Evolutionary conservation across 2,329 filamentous ascomycete species (phyloP).

Genomic region (Phoma herbarum): DNA sequence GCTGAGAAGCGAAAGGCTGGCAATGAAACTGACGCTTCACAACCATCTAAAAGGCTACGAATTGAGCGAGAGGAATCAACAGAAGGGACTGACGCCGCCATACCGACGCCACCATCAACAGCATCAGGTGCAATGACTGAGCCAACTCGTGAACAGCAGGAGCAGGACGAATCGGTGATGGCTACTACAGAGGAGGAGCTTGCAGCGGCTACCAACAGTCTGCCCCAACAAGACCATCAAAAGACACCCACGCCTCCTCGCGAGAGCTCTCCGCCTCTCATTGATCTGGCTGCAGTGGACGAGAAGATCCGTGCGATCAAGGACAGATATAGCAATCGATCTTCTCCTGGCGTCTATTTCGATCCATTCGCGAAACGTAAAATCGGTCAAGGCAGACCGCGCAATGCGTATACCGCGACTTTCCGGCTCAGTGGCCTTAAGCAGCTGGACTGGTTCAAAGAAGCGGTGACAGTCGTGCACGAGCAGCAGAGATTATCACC

Average conservation of each 20-base stretch:
- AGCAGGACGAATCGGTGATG: not conserved
- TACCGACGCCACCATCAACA: slow-evolving; percentile 3
- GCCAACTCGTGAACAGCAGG: not conserved
- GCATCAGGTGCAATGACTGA: not conserved
- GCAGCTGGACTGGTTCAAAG: slow-evolving; percentile 48
- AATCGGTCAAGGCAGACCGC: slow-evolving; percentile 51
- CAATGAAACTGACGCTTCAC: not conserved
- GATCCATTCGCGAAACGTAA: slow-evolving; percentile 56
- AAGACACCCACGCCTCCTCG: not conserved
- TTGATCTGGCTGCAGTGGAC: slow-evolving; percentile 4
- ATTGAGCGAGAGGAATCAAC: not conserved
- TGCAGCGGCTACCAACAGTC: not conserved
- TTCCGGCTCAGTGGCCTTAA: slow-evolving; percentile 51
- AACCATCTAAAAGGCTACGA: slow-evolving; percentile 5
- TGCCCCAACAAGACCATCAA: not conserved
- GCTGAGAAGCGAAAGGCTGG: slow-evolving; percentile 12
- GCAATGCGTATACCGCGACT: slow-evolving; percentile 55
- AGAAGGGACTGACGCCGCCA: not conserved
- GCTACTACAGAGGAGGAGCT: not conserved
- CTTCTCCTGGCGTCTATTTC: slow-evolving; percentile 53
- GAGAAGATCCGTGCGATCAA: slow-evolving; percentile 27
- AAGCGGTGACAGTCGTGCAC: not conserved
- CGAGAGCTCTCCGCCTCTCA: not conserved
- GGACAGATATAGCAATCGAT: slow-evolving; percentile 40
- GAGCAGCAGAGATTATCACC: not conserved